phyloP scores from a whole-genome alignment of 164 flowering plant species.

The Brasenia schreberi region DNA sequence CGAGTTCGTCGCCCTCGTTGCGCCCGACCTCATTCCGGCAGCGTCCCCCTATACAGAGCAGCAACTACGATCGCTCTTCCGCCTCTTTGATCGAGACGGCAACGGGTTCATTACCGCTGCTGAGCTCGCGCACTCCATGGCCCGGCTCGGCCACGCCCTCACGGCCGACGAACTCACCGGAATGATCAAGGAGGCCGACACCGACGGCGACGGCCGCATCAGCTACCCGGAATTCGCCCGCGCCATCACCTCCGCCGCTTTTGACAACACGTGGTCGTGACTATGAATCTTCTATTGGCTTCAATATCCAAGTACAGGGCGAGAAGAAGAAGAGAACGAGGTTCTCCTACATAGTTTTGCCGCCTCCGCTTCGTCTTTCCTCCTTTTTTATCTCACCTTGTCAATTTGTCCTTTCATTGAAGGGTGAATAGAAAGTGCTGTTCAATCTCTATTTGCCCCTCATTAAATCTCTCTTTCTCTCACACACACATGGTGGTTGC shows the following conservation, averaged over 20 bases:
- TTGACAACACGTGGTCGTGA: constrained; percentile 52
- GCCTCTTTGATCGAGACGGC: constrained; percentile 50
- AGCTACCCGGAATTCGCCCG: constrained; percentile 45
- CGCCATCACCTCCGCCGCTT: constrained; percentile 59
- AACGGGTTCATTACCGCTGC: constrained; percentile 58
- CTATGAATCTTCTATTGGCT: not conserved
- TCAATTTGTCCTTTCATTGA: no score
- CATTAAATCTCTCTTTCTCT: no score
- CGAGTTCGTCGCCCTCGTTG: constrained; percentile 69
- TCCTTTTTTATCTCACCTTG: not conserved
- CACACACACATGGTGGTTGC: no score
- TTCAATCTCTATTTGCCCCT: no score
- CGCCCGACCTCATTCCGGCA: constrained; percentile 62
- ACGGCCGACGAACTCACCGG: constrained; percentile 52
- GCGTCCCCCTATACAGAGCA: constrained; percentile 70
- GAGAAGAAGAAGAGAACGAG: not conserved
- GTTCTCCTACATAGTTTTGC: not conserved
- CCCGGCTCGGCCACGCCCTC: constrained; percentile 50
- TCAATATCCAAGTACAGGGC: not conserved
- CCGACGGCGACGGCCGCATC: constrained; percentile 39
- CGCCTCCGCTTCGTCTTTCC: not conserved
- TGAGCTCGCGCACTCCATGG: constrained; percentile 65
- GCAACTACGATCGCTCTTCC: constrained; percentile 53
- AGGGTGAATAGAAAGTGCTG: no score
- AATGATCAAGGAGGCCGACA: constrained; percentile 65